A percentile compares a stretch with the other conserved stretches of the same genome.
phyloP scores from a whole-genome alignment of 2,329 filamentous ascomycete species.

The Beauveria medogensis region DNA sequence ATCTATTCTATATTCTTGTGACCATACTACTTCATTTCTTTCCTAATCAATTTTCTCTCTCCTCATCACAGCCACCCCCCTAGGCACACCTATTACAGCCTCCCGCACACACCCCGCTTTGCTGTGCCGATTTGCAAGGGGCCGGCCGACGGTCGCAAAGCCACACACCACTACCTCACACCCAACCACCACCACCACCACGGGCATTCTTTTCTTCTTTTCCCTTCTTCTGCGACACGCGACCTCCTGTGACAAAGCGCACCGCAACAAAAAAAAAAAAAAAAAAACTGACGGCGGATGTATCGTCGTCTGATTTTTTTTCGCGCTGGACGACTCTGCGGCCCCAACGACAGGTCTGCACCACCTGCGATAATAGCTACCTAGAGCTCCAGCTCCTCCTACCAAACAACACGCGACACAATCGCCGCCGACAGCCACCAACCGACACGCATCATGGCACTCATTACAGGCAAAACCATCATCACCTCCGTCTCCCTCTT shows the following conservation, averaged over 20 bases:
- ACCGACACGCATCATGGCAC: slow-evolving; percentile 50
- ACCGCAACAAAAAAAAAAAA: neutral
- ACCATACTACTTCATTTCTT: neutral
- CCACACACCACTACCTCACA: neutral
- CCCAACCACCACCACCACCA: neutral
- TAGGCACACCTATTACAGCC: neutral
- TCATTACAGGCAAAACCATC: slow-evolving; percentile 73
- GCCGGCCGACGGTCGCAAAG: neutral
- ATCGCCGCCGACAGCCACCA: neutral
- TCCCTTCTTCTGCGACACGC: neutral
- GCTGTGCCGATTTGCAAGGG: neutral
- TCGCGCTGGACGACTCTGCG: neutral
- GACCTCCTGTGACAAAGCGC: neutral
- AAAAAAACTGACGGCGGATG: neutral
- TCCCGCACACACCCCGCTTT: neutral
- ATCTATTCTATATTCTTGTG: neutral
- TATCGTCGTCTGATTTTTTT: neutral
- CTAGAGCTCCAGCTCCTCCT: no score
- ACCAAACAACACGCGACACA: neutral
- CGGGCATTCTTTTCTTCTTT: neutral
- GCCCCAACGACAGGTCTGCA: neutral
- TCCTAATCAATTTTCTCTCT: neutral
- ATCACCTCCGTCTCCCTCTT: slow-evolving; percentile 76
- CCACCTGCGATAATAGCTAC: neutral
- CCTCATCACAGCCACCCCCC: neutral